Base-by-base conservation (phyloP, 176 grass and related monocot genomes). In the Oryza punctata region DNA sequence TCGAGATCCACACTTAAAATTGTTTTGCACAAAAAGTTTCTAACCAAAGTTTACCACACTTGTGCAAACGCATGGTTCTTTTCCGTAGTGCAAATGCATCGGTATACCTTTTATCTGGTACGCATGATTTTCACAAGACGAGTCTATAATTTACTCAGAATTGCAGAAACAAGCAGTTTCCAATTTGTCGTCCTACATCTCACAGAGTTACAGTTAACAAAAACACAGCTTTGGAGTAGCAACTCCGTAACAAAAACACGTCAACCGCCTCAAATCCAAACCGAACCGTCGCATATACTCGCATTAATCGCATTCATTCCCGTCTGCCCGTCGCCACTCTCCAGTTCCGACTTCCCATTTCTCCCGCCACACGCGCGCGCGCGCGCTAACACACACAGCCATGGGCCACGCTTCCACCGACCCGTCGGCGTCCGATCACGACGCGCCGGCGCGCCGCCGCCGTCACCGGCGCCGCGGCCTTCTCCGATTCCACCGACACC, bases 351-450 rank as follows among this genome's bases (percentile, higher is more conserved):
- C 54, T 45, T 67, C 73, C 67, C 21, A 13, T 0, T 19, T 11
- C 63, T 16, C 44, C 44, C 23, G 18, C n/a, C 71, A 16, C 24
- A 37, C 54, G 7, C 37, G 29, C 49, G 21, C 49, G 21, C 60
- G 28, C 47, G 50, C 14, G 1, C 32, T 33, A 33, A 33, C 13
- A 18, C 14, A 5, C 45, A 25, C 33, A 25, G 9, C 47, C 73
- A 90, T 83, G 88, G 88, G 69, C 69, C 84, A 69, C 12, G 74
- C 79, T 1, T 61, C 83, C 68, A 65, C 73, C 7, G 60, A 82
- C 12, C 10, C 18, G 45, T 83, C 88, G 7, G 12, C n/a, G 18
- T 78, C 88, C 59, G 46, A 67, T 73, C 60, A 43, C 15, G 59
- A 50, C 2, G 63, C 54, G 19, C 83, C 72, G 7, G 21, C 1